Evolutionary conservation across 2,329 filamentous ascomycete species (phyloP), one percentile per base, ranked within the genome.

Genomic region (Scedosporium aurantiacum): DNA sequence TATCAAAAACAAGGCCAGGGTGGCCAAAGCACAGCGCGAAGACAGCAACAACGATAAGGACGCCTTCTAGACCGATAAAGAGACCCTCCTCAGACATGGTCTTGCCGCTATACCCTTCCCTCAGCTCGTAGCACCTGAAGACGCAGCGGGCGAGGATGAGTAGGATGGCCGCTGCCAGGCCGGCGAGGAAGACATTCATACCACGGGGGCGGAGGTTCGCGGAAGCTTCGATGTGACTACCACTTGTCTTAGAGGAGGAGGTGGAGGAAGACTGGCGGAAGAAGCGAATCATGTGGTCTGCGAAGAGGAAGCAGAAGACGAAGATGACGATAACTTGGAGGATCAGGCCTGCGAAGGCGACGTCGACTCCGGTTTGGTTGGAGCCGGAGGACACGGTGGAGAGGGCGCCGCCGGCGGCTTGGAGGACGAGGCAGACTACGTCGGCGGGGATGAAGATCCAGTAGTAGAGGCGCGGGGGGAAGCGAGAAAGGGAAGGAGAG

Each of bases 41-140:
- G 7, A 69, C 71, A 12, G 75, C 75, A 8, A 76, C 62, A 14
- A 73, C 68, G 18, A 78, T 71, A 12, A 75, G 68, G 65, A 67
- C 66, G 60, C 79, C 79, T 74, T 84, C 82, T 2, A 84, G 72
- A 0, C 73, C 73, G 63, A 84, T 81, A 64, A 85, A 84, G 4
- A 78, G 71, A 0, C 70, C 66, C 71, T 85, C 74, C 45, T 84
- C 72, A 61, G 70, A 71, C 61, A 87, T 82, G 64, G 87, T 70
- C 1, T 73, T 68, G 1, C 83, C 84, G 0, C 10, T 66, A 74
- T 85, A 89, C 3, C 86, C 86, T 40, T 85, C 78, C 63, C 78
- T 80, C 60, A 90, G 73, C 76, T 90, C 87, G 4, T 81, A 82
- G 41, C 88, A 82, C 63, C 87, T 81, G 70, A 83, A 89, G 59